Conservation (phyloP, 208 protist species). For the Acanthamoeba culbertsoni region DNA sequence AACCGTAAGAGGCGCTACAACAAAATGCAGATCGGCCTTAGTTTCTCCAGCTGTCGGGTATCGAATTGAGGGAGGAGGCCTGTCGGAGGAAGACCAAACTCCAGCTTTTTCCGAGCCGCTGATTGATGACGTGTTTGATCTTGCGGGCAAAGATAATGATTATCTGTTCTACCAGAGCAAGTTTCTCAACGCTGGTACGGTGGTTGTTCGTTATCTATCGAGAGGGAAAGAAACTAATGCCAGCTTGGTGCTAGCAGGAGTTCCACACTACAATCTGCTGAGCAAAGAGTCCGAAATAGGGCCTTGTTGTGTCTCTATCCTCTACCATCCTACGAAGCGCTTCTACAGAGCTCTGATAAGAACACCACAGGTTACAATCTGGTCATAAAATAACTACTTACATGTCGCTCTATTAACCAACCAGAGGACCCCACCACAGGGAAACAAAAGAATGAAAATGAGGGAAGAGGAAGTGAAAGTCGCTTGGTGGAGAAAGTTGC, state of each 20-base stretch:
- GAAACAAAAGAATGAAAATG: neutral
- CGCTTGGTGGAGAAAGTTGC: conserved; percentile 13
- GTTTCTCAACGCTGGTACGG: neutral
- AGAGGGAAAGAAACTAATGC: neutral
- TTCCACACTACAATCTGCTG: conserved; percentile 5
- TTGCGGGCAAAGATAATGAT: conserved; percentile 7
- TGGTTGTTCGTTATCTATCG: neutral
- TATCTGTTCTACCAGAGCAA: neutral
- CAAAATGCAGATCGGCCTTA: neutral
- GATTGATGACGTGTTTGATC: conserved; percentile 22
- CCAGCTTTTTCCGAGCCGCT: neutral
- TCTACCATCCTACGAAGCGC: neutral
- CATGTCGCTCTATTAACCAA: too few species aligned
- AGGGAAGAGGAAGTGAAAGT: neutral
- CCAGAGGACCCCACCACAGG: too few species aligned
- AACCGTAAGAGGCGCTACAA: neutral
- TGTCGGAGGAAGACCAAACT: neutral
- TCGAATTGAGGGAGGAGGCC: conserved; percentile 26
- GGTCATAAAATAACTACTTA: too few species aligned
- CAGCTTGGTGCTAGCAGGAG: neutral
- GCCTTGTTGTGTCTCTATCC: neutral
- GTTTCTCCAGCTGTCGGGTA: conserved; percentile 3
- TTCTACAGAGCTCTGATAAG: neutral
- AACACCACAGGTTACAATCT: neutral
- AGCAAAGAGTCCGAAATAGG: conserved; percentile 48